A percentile compares a stretch with the other conserved stretches of the same genome.
These are phyloP conservation scores for Teratosphaeria zuluensis DNA, from an alignment of 2,329 filamentous ascomycete genomes.

Conservation along the genomic window DNA sequence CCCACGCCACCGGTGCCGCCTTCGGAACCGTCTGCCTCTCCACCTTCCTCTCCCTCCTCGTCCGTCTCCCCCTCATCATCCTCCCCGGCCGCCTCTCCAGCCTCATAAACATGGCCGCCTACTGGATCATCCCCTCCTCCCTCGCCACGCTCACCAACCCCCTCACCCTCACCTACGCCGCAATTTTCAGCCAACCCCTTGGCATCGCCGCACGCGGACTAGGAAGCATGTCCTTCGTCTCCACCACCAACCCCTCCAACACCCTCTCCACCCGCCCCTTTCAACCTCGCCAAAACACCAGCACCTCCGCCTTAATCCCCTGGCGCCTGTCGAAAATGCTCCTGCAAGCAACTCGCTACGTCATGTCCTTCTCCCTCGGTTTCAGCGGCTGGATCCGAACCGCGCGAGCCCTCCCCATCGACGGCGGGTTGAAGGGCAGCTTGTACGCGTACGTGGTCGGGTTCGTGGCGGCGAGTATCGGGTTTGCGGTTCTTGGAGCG, in stretches of 20 bases:
- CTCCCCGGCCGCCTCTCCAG: constrained; percentile 67
- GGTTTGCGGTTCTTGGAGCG: constrained; percentile 70
- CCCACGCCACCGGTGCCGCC: constrained; percentile 73
- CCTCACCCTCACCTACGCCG: constrained; percentile 81
- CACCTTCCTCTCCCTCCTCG: constrained; percentile 67
- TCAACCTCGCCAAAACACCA: constrained; percentile 11
- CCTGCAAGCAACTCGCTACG: constrained; percentile 78
- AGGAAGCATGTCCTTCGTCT: constrained; percentile 72
- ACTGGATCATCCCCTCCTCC: constrained; percentile 74
- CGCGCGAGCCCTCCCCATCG: constrained; percentile 64
- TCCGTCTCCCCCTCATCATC: constrained; percentile 76
- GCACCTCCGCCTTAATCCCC: constrained; percentile 54
- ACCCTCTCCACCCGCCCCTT: constrained; percentile 38
- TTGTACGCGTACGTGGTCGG: constrained; percentile 93
- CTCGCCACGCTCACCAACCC: constrained; percentile 83
- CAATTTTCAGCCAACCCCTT: constrained; percentile 83
- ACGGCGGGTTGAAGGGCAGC: constrained; percentile 55
- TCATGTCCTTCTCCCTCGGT: constrained; percentile 81
- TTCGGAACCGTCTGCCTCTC: constrained; percentile 90
- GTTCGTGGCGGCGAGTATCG: constrained; percentile 84
- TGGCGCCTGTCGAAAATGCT: constrained; percentile 88
- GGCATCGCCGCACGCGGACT: constrained; percentile 68
- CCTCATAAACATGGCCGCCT: constrained; percentile 60
- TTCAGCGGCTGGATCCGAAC: constrained; percentile 97
- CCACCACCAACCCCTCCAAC: constrained; percentile 62